phyloP scores from a whole-genome alignment of 2,329 filamentous ascomycete genomes.

The Colletotrichum sp. region DNA sequence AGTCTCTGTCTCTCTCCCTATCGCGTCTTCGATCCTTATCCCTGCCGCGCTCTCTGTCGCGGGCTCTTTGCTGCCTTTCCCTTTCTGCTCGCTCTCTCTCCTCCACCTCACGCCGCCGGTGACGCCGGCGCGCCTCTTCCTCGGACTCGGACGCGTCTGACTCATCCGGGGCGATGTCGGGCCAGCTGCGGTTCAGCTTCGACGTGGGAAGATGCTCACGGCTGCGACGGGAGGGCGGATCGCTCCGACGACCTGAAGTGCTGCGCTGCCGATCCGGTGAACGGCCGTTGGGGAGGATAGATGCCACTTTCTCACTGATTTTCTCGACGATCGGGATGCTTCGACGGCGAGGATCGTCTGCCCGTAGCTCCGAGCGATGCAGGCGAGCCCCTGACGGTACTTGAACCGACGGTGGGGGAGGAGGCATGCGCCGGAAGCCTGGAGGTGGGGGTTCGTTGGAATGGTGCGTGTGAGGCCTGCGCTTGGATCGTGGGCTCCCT shows the following conservation, averaged over 20 bases:
- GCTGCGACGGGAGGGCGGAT: constrained; percentile 22
- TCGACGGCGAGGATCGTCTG: constrained; percentile 41
- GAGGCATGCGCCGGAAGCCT: constrained; percentile 37
- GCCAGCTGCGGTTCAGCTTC: constrained; percentile 45
- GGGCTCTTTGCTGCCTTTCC: constrained; percentile 42
- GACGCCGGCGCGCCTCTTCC: constrained; percentile 34
- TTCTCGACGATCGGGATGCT: constrained; percentile 45
- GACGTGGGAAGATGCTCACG: constrained; percentile 46
- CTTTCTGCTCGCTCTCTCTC: constrained; percentile 31
- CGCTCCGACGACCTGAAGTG: constrained; percentile 33
- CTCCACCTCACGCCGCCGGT: constrained; percentile 22
- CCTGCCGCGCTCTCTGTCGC: constrained; percentile 36
- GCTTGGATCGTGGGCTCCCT: constrained; percentile 27
- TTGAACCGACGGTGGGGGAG: constrained; percentile 29
- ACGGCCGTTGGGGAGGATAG: constrained; percentile 44
- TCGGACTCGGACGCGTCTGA: constrained; percentile 38
- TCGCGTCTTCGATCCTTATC: constrained; percentile 33
- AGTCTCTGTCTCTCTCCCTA: constrained; percentile 30
- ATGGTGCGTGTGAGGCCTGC: constrained; percentile 21
- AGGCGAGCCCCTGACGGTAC: constrained; percentile 30
- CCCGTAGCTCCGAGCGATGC: constrained; percentile 37
- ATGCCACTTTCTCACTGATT: constrained; percentile 48
- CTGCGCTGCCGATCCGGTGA: constrained; percentile 40
- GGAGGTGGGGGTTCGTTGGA: constrained; percentile 31
- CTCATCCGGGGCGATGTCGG: constrained; percentile 42